phyloP scores from a whole-genome alignment of 2,329 filamentous ascomycete genomes.

The Kalaharituber pfeilii region DNA sequence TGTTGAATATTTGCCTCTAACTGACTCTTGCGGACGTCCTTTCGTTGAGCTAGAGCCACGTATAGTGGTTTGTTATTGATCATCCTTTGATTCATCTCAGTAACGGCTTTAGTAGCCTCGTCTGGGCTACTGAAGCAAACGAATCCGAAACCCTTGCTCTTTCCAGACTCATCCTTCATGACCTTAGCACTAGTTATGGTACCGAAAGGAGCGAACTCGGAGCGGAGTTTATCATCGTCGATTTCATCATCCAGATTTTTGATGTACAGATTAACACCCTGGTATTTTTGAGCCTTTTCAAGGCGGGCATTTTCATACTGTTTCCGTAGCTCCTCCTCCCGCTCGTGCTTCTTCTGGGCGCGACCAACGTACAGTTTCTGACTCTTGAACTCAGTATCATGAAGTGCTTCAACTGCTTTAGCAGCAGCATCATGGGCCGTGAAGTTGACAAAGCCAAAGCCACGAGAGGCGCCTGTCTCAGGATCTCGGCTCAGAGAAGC shows the following conservation, averaged over 20 bases:
- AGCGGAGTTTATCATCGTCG: conserved; percentile 92
- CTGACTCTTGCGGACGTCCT: conserved; percentile 98
- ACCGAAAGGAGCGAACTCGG: conserved; percentile 79
- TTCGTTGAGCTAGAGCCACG: conserved; percentile 93
- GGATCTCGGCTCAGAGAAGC: conserved; percentile 77
- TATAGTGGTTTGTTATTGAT: conserved; percentile 91
- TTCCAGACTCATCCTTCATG: conserved; percentile 81
- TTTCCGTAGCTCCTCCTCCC: conserved; percentile 96
- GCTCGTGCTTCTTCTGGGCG: conserved; percentile 99
- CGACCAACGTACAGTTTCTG: conserved; percentile 96
- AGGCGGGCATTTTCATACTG: conserved; percentile 94
- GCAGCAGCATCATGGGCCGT: conserved; percentile 73
- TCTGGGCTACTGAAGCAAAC: conserved; percentile 99
- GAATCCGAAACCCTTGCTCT: conserved; percentile 99
- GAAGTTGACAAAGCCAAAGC: conserved; percentile 94
- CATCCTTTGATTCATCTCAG: conserved; percentile 99
- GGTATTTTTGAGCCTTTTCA: conserved; percentile 98
- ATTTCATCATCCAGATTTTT: conserved; percentile 97
- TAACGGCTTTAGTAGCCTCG: conserved; percentile 95
- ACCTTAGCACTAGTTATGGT: conserved; percentile 98
- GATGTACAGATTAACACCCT: conserved; percentile 98
- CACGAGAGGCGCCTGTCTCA: conserved; percentile 76
- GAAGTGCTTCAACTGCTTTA: conserved; percentile 77
- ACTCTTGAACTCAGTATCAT: conserved; percentile 78
- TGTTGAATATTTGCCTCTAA: conserved; percentile 98